Conservation (phyloP, 805 yeast genomes). For the Kluyveromyces aestuarii region DNA sequence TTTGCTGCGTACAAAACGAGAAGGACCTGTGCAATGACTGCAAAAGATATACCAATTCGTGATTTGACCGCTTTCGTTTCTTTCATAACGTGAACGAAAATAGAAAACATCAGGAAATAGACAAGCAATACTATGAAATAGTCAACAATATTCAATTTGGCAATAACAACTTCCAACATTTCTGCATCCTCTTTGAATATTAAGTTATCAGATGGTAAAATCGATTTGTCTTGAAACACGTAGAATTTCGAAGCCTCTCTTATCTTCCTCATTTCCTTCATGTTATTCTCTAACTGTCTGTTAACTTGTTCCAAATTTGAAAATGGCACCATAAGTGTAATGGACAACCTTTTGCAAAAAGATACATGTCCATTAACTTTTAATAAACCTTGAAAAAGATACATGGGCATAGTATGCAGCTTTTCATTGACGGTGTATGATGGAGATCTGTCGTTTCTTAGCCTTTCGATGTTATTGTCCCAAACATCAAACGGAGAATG, state of each 20-base stretch:
- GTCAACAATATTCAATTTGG: slow-evolving; percentile 1
- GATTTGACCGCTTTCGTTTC: slow-evolving; percentile 10
- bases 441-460: slow-evolving; percentile 28
- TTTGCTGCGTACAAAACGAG: slow-evolving; percentile 9
- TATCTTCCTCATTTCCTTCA: slow-evolving; percentile 15
- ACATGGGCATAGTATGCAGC: slow-evolving; percentile 11
- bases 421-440: slow-evolving; percentile 33
- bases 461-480: slow-evolving; percentile 26
- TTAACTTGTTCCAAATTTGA: slow-evolving; percentile 6
- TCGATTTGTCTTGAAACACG: slow-evolving; percentile 4
- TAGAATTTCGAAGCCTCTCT: slow-evolving; percentile 13
- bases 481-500: slow-evolving; percentile 38
- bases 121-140: background rate
- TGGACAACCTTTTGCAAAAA: slow-evolving; percentile 33
- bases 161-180: slow-evolving; percentile 1
- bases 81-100: background rate
- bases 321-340: slow-evolving; percentile 26
- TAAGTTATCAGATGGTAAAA: background rate
- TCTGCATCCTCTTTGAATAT: slow-evolving; percentile 4
- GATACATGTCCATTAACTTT: slow-evolving; percentile 37
- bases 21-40: slow-evolving; percentile 8
- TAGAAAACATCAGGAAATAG: background rate
- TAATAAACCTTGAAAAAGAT: slow-evolving; percentile 31
- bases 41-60: slow-evolving; percentile 8
- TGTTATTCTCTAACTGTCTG: slow-evolving; percentile 26